phyloP scores from a whole-genome alignment of 768 basidiomycete species.

The Clavaria fumosa region DNA sequence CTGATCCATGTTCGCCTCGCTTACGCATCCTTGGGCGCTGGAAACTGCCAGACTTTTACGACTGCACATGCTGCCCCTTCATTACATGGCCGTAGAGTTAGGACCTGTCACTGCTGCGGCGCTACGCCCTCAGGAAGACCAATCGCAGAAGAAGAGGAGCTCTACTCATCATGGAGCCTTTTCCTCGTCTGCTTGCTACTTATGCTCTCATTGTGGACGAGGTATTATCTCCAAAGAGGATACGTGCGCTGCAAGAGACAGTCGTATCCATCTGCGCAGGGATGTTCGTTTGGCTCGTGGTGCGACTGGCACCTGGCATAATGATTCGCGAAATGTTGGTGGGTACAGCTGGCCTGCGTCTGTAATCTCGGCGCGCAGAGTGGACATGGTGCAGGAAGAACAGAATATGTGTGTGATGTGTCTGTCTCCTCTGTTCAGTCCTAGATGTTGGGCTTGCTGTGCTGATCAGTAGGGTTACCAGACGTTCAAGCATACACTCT shows the following conservation, averaged over 20 bases:
- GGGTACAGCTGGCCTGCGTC: slow-evolving; percentile 24
- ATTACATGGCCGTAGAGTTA: no score
- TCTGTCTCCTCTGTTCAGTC: no score
- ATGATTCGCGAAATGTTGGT: slow-evolving; percentile 98
- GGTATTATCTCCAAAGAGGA: slow-evolving; percentile 96
- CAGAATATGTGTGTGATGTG: no score
- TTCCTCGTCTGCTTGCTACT: slow-evolving; percentile 87
- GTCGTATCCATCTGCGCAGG: slow-evolving; percentile 91
- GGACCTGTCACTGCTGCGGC: slow-evolving; percentile 18
- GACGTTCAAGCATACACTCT: slow-evolving; percentile 94
- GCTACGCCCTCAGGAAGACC: slow-evolving; percentile 21
- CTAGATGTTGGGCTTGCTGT: no score
- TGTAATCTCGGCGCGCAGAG: no score
- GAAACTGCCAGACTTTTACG: no score
- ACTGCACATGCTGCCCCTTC: no score
- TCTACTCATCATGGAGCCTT: slow-evolving; percentile 87
- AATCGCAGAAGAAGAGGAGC: slow-evolving; percentile 65
- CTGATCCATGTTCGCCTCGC: no score
- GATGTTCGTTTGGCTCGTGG: slow-evolving; percentile 87
- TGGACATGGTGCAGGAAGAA: no score
- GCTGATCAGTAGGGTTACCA: slow-evolving; percentile 17
- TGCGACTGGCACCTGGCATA: slow-evolving; percentile 80
- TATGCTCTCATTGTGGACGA: slow-evolving; percentile 87
- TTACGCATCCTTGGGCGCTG: no score
- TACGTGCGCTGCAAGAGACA: slow-evolving; percentile 92